These are phyloP conservation scores for Agastache rugosa DNA, from an alignment of 257 asterid species.

Conservation along the genomic window DNA sequence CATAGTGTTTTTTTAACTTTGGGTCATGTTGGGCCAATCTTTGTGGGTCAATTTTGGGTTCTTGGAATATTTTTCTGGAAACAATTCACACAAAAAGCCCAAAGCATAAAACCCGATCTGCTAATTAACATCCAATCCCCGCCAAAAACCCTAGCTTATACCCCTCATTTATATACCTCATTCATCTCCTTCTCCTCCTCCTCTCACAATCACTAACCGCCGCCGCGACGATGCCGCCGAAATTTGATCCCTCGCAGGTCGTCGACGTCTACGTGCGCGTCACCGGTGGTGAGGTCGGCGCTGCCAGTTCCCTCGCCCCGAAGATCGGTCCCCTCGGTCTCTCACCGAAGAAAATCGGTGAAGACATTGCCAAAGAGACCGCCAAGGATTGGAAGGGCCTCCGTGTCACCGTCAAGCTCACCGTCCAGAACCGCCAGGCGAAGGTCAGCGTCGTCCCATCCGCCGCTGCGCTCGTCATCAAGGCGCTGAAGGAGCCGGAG, in stretches of 20 bases:
- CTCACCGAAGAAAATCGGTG: slow-evolving; percentile 74
- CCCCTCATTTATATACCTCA: neutral
- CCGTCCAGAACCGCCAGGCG: slow-evolving; percentile 74
- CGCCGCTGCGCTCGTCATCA: slow-evolving; percentile 73
- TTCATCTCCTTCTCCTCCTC: neutral
- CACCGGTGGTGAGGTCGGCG: slow-evolving; percentile 79
- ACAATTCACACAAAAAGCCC: neutral
- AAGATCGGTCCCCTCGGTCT: slow-evolving; percentile 82
- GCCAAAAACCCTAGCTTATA: slow-evolving; percentile 43
- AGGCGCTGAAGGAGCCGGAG: slow-evolving; percentile 80
- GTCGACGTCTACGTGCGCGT: slow-evolving; percentile 79
- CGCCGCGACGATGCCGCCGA: slow-evolving; percentile 67
- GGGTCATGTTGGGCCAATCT: no score
- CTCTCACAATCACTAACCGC: slow-evolving; percentile 38
- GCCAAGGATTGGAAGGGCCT: slow-evolving; percentile 82
- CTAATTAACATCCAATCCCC: neutral
- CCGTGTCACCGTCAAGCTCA: slow-evolving; percentile 68
- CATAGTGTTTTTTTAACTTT: no score
- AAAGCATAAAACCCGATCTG: neutral
- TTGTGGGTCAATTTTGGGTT: neutral
- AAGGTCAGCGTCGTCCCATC: slow-evolving; percentile 76
- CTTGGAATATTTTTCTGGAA: neutral
- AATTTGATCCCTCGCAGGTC: slow-evolving; percentile 74
- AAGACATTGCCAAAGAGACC: slow-evolving; percentile 75
- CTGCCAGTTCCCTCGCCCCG: slow-evolving; percentile 78